Percentiles rank a stretch among this genome's conserved stretches.
Evolutionary conservation across 768 basidiomycete genomes (phyloP).

Genomic region (Stropharia rugosoannulata): DNA sequence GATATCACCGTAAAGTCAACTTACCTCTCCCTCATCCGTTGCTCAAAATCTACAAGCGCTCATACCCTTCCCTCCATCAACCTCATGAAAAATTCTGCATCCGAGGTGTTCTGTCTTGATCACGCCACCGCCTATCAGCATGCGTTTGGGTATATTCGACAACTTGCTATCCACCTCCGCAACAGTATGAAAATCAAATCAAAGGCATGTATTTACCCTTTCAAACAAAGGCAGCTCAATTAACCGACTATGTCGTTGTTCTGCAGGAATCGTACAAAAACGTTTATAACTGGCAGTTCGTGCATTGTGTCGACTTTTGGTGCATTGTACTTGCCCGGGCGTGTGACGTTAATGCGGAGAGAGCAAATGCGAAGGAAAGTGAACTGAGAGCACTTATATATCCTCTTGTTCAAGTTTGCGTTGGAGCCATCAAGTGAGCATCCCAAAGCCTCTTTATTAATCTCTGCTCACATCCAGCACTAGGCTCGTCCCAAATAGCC

Average conservation of each 20-base stretch:
- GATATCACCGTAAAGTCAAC: slow-evolving; percentile 57
- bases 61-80: slow-evolving; percentile 91
- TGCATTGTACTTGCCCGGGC: slow-evolving; percentile 81
- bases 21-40: slow-evolving; percentile 86
- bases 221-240: not conserved
- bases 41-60: slow-evolving; percentile 79
- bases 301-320: slow-evolving; percentile 97
- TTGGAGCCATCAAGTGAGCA: slow-evolving; percentile 89
- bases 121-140: slow-evolving; percentile 83
- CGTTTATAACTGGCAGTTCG: slow-evolving; percentile 99
- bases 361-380: slow-evolving; percentile 58
- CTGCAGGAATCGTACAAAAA: slow-evolving; percentile 84
- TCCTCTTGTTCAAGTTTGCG: slow-evolving; percentile 90
- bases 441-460: slow-evolving; percentile 1
- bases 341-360: slow-evolving; percentile 60
- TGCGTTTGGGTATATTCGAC: slow-evolving; percentile 93
- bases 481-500: slow-evolving; percentile 88
- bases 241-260: slow-evolving; percentile 7
- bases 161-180: slow-evolving; percentile 89
- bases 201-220: slow-evolving; percentile 49
- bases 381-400: slow-evolving; percentile 89
- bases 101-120: slow-evolving; percentile 83
- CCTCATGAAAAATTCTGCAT: slow-evolving; percentile 97
- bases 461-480: slow-evolving; percentile 11
- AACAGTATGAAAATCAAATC: slow-evolving; percentile 88